Conservation (phyloP, 495 filamentous ascomycete genomes). For the Talaromyces proteolyticus region DNA sequence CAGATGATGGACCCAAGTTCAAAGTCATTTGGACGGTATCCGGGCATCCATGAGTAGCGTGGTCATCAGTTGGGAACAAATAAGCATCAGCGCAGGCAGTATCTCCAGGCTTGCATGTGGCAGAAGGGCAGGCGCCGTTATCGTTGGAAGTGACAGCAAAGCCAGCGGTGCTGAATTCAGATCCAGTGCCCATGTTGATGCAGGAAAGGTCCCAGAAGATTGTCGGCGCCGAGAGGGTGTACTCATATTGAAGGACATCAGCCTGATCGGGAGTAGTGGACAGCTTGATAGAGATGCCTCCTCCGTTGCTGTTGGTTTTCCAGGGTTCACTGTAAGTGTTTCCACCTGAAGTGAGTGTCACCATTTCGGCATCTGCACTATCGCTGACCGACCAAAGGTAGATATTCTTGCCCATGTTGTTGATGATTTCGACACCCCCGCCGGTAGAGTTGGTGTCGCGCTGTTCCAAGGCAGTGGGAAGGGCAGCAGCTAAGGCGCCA, state of each 20-base stretch:
- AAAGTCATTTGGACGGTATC: conserved; percentile 33
- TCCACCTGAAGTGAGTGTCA: conserved; percentile 24
- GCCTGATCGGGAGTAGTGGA: conserved; percentile 23
- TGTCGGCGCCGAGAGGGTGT: conserved; percentile 28
- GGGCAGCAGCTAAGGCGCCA: conserved; percentile 30
- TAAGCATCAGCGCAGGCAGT: conserved; percentile 34
- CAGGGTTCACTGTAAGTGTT: conserved; percentile 27
- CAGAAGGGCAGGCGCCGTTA: conserved; percentile 24
- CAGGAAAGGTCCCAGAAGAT: conserved; percentile 42
- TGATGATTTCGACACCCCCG: conserved; percentile 25
- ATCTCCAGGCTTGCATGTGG: conserved; percentile 36
- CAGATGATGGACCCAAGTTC: conserved; percentile 18
- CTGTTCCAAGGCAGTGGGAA: conserved; percentile 20
- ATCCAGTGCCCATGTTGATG: conserved; percentile 33
- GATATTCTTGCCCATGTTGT: conserved; percentile 29
- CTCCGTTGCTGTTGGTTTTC: conserved; percentile 34
- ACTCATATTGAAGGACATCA: conserved; percentile 42
- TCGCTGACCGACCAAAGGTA: conserved; percentile 39
- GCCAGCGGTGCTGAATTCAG: conserved; percentile 34
- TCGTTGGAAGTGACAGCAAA: conserved; percentile 31
- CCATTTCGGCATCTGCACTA: conserved; percentile 24
- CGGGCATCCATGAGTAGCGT: conserved; percentile 43
- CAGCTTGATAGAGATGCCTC: conserved; percentile 43
- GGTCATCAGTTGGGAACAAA: conserved; percentile 36
- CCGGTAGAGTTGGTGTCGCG: conserved; percentile 28